Evolutionary conservation across 1,284 basidiomycete species (phyloP).

Genomic region (Lignosus rhinocerotis): DNA sequence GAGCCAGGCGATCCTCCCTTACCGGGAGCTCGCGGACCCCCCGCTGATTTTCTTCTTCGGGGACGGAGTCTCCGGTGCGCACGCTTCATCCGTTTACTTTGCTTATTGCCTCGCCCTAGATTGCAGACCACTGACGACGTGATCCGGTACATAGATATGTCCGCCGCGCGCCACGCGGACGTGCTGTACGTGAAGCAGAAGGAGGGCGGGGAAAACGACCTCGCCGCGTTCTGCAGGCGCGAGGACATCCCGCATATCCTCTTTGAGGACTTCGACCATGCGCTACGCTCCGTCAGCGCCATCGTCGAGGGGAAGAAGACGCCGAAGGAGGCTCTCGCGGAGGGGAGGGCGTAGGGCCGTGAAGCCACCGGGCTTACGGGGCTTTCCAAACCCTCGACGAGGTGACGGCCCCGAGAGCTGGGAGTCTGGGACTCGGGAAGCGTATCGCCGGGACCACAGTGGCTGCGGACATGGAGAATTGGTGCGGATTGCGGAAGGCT

Average conservation of each 20-base stretch:
- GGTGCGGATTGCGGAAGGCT: too few relatives aligned
- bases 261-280: slow-evolving; percentile 66
- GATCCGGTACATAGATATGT: slow-evolving; percentile 61
- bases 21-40: slow-evolving; percentile 65
- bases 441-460: too few relatives aligned
- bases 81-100: background rate
- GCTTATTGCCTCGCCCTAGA: background rate
- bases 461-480: too few relatives aligned
- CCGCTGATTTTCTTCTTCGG: slow-evolving; percentile 94
- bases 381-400: too few relatives aligned
- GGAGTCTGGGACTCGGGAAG: too few relatives aligned
- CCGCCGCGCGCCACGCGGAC: slow-evolving; percentile 88
- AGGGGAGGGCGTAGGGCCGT: slow-evolving; percentile 25
- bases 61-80: slow-evolving; percentile 86
- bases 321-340: slow-evolving; percentile 41
- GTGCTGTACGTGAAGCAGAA: slow-evolving; percentile 89
- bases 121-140: background rate
- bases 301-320: slow-evolving; percentile 63
- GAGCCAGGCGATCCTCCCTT: slow-evolving; percentile 87
- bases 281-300: slow-evolving; percentile 57
- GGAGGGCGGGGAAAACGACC: slow-evolving; percentile 79
- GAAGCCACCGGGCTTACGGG: too few relatives aligned
- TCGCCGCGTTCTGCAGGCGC: slow-evolving; percentile 75
- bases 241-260: slow-evolving; percentile 69
- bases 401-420: too few relatives aligned